Evolutionary conservation across 805 yeast genomes (phyloP).

Genomic region (Pichia rugopelliculosa): DNA sequence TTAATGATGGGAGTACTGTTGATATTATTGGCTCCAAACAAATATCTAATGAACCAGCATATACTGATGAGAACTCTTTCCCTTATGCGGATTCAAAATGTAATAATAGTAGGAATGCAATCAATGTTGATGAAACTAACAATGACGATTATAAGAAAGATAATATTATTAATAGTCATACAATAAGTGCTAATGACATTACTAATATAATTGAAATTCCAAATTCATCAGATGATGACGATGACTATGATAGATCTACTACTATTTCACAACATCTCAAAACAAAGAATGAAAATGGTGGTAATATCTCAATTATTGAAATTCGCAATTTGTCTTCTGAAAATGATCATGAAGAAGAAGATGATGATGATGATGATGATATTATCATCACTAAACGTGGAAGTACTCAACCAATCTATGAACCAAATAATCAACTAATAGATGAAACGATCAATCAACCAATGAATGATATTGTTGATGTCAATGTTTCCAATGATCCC

Average conservation of each 20-base stretch:
- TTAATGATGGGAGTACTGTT: neutral
- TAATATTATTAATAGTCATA: neutral
- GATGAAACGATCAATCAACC: neutral
- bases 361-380: neutral
- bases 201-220: slow-evolving; percentile 6
- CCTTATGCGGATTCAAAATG: too few species aligned
- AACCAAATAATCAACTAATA: neutral
- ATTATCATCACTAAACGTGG: neutral
- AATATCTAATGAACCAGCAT: slow-evolving; percentile 6
- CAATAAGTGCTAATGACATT: neutral
- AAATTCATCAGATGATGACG: slow-evolving; percentile 7
- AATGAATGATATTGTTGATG: too few species aligned
- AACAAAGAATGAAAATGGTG: neutral
- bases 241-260: neutral
- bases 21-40: slow-evolving; percentile 6
- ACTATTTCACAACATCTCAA: neutral
- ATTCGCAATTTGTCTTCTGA: slow-evolving; percentile 6
- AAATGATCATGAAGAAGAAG: neutral
- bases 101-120: too few species aligned
- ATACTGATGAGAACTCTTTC: neutral
- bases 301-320: slow-evolving; percentile 2
- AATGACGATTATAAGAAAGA: too few species aligned
- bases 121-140: too few species aligned
- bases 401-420: neutral
- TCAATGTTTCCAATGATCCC: neutral